Base-by-base conservation (phyloP, 768 basidiomycete genomes). In the Russula ochroleuca region DNA sequence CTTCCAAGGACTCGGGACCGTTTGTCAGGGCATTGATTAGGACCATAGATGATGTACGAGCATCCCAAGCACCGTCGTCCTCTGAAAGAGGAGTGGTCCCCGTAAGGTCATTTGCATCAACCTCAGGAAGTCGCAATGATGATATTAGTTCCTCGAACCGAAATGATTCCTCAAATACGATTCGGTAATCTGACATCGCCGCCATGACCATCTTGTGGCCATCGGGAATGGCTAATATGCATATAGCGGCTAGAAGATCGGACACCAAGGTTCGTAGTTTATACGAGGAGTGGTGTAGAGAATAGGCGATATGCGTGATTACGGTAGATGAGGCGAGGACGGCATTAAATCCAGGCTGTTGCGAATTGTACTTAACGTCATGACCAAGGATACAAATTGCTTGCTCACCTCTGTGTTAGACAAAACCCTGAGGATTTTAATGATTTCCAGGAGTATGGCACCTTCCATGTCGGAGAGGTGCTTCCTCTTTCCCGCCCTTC, bases 191-290 rank as follows among this genome's bases (percentile, higher is more conserved):
- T 0, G 92, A 90, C 64, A 95, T 73, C 0, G 91, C 91, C 0
- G 85, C 79, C 14, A 94, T 77, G 9, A 95, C 88, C 2, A 84
- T 80, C 64, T 81, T 85, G 70, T 90, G 86, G 0, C 92, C 93
- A 40, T 89, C 85, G 7, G 76, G 75, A 5, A 81, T 73, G 2
- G 88, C 87, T 23, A 96, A 77, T 23, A 92, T 79, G 71, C 91
- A 92, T 47, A 95, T 83, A 0, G 88, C 94, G 1, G 92, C 90
- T 11, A 98, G 80, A 31, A 95, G 78, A 68, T 95, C 92, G 5
- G 87, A 84, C 0, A 83, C 80, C 25, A 90, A 78, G 0, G 84
- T 80, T 62, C 89, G 83, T 10, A 90, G 75, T 72, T 89, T 94
- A 57, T 81, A 75, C 11, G 87, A 85, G 0, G 86, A 78, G 1